Evolutionary conservation across 441 rosid species (phyloP).

Genomic region (Adansonia madagascariensis): DNA sequence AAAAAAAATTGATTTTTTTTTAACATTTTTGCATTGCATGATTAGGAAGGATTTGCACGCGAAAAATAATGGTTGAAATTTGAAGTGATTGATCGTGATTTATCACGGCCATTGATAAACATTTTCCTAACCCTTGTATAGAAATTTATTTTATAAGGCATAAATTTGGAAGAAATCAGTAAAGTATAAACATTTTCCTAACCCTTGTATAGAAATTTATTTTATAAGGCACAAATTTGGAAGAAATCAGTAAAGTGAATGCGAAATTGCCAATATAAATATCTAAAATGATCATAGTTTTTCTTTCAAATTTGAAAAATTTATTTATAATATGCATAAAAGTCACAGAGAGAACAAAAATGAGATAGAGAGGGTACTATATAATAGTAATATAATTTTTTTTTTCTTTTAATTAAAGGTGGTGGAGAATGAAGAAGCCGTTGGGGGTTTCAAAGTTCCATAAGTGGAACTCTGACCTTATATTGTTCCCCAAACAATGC

Average conservation of each 20-base stretch:
- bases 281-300: too few species aligned
- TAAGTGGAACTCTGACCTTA: too few species aligned
- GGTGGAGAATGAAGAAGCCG: too few species aligned
- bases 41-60: neutral
- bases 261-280: neutral
- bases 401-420: too few species aligned
- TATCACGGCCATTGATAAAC: neutral
- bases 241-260: neutral
- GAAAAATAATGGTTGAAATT: neutral
- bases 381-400: too few species aligned
- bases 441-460: too few species aligned
- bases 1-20: neutral
- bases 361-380: too few species aligned
- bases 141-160: neutral
- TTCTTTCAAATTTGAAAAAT: too few species aligned
- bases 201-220: neutral
- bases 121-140: neutral
- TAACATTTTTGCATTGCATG: neutral
- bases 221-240: neutral
- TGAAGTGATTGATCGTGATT: neutral
- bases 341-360: too few species aligned
- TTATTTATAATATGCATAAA: too few species aligned
- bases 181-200: neutral
- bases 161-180: neutral
- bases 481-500: too few species aligned